Conservation (phyloP, 169 alveolate genomes). For the Eimeria necatrix region DNA sequence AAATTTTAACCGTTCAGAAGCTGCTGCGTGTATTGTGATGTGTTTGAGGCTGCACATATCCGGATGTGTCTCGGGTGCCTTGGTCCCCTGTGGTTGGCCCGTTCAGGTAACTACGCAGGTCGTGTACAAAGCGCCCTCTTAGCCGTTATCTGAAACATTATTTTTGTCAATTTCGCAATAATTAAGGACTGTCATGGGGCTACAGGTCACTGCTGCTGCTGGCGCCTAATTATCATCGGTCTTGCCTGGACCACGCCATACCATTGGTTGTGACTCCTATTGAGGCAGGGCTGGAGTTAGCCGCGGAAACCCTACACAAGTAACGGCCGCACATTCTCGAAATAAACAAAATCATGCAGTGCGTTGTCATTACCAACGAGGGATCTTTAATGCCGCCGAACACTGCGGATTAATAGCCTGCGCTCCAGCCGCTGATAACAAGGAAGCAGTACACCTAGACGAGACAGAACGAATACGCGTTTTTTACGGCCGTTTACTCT, state of each 20-base stretch:
- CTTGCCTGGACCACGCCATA: not conserved
- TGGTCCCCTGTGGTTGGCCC: constrained; percentile 56
- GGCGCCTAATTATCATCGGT: not conserved
- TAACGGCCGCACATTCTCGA: too few relatives aligned
- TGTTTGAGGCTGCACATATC: not conserved
- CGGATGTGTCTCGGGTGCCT: constrained; percentile 7
- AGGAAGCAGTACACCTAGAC: too few relatives aligned
- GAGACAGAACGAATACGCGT: too few relatives aligned
- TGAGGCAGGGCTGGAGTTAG: not conserved
- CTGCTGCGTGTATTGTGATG: not conserved
- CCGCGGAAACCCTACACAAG: not conserved
- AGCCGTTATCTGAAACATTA: not conserved
- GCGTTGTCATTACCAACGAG: too few relatives aligned
- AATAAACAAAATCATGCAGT: too few relatives aligned
- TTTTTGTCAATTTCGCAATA: not conserved
- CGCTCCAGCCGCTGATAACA: too few relatives aligned
- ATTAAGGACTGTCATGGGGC: not conserved
- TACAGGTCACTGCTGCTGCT: not conserved
- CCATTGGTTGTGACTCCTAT: constrained; percentile 10
- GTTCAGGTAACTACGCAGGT: not conserved
- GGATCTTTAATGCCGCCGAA: too few relatives aligned
- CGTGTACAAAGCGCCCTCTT: not conserved
- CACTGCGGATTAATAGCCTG: too few relatives aligned
- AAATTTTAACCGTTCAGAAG: not conserved
- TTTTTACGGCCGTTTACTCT: too few relatives aligned